phyloP scores from a whole-genome alignment of 1,284 basidiomycete species.

The Phlebopus sp. region DNA sequence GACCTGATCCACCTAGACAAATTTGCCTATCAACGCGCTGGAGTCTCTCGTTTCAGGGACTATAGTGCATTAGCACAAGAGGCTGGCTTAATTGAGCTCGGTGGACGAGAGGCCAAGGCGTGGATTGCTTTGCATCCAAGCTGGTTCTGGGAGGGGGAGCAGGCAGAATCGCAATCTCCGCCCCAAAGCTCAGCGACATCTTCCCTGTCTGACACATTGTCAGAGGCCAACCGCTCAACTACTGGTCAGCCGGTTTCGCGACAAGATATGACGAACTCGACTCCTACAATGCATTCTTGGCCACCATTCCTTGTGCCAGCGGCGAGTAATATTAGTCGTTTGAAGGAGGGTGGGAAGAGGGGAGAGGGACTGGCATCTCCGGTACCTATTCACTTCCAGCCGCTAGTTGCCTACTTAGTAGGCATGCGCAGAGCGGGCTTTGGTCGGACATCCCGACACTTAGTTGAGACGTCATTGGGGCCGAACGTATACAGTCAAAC shows the following conservation, averaged over 20 bases:
- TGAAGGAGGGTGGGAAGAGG: no score
- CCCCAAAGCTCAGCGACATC: conserved; percentile 11
- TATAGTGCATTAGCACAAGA: conserved; percentile 46
- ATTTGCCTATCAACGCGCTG: conserved; percentile 40
- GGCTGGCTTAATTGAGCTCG: conserved; percentile 45
- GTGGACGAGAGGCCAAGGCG: conserved; percentile 38
- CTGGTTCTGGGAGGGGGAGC: conserved; percentile 20
- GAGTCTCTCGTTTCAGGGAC: conserved; percentile 42
- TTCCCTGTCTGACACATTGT: conserved; percentile 13
- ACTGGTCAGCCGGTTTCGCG: background rate
- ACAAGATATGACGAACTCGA: background rate
- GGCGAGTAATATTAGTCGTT: background rate
- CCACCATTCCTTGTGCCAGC: background rate
- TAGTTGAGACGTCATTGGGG: conserved; percentile 22
- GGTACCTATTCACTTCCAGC: conserved; percentile 24
- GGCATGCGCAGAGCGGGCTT: conserved; percentile 18
- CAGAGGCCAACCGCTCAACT: background rate
- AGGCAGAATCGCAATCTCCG: background rate
- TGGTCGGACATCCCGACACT: conserved; percentile 16
- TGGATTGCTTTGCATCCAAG: conserved; percentile 48
- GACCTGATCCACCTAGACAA: conserved; percentile 36
- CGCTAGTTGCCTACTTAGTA: conserved; percentile 23
- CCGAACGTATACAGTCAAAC: conserved; percentile 28
- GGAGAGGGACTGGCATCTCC: no score
- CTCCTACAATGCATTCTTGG: background rate